Percentiles rank a stretch among this genome's conserved stretches.
phyloP scores from a whole-genome alignment of 2,329 filamentous ascomycete species.

The Claviceps maximensis region DNA sequence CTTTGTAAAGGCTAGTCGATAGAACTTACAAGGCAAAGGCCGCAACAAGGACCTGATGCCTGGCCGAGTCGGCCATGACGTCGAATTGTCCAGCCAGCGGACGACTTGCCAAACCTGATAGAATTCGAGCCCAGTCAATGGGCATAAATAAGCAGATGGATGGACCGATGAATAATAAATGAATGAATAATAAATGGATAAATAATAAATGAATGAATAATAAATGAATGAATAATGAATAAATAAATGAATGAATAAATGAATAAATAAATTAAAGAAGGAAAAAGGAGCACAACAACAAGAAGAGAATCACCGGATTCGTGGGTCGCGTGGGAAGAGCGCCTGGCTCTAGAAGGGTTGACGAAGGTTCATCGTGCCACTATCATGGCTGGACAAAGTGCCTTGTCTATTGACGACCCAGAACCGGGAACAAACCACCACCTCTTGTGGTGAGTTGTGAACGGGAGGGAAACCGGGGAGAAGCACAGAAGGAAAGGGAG shows the following conservation, averaged over 20 bases:
- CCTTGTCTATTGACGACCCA: neutral
- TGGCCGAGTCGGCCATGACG: constrained; percentile 31
- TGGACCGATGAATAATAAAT: no score
- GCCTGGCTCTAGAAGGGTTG: neutral
- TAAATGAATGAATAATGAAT: no score
- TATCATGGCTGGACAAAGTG: neutral
- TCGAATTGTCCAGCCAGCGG: constrained; percentile 10
- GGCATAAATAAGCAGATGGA: constrained; percentile 13
- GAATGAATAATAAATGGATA: no score
- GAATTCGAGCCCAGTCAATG: constrained; percentile 33
- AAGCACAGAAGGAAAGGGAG: neutral
- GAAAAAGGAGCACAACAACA: constrained; percentile 2
- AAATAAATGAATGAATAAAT: no score
- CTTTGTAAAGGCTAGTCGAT: neutral
- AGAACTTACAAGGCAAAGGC: constrained; percentile 41
- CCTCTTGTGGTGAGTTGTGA: neutral
- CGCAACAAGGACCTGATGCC: constrained; percentile 35
- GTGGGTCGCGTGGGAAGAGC: neutral
- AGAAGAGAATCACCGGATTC: neutral
- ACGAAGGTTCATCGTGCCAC: neutral
- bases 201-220: no score
- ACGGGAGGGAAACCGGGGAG: neutral
- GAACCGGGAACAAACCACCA: neutral
- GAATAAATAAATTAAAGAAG: no score
- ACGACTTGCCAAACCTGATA: constrained; percentile 17